Conservation (phyloP, 352 stramenopile species). For the Pythium rhizo-oryzae region DNA sequence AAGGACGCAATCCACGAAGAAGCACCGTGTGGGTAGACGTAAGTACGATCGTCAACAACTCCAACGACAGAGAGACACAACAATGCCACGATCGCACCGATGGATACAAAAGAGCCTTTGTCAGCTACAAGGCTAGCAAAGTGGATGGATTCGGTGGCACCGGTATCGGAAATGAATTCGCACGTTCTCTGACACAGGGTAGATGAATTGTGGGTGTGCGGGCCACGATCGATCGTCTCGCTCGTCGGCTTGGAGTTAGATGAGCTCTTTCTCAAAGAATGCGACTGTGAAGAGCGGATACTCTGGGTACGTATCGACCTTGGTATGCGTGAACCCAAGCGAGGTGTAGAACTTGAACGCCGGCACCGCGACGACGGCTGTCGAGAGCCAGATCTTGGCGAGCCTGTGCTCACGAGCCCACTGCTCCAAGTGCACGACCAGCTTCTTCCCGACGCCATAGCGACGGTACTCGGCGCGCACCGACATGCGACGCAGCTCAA, state of each 20-base stretch:
- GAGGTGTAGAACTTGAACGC: slow-evolving; percentile 15
- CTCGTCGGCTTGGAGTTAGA: neutral
- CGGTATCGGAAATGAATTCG: too few species aligned
- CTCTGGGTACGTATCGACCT: neutral
- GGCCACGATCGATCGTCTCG: too few species aligned
- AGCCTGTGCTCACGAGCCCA: slow-evolving; percentile 33
- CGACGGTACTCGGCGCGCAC: slow-evolving; percentile 39
- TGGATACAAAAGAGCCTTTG: too few species aligned
- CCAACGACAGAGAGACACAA: too few species aligned
- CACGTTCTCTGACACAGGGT: too few species aligned
- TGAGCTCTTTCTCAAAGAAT: neutral
- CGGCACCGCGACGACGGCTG: neutral
- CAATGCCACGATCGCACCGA: too few species aligned
- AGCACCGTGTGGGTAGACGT: neutral
- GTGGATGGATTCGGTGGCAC: too few species aligned
- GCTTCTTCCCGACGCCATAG: slow-evolving; percentile 36
- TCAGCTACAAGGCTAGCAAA: too few species aligned
- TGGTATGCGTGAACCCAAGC: slow-evolving; percentile 5
- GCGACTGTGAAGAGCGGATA: neutral
- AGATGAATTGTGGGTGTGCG: too few species aligned
- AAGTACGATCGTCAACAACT: neutral
- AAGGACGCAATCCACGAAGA: too few species aligned
- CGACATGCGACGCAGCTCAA: slow-evolving; percentile 51
- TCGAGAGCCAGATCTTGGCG: neutral
- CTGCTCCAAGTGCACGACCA: slow-evolving; percentile 40